Evolutionary conservation across 1,284 basidiomycete genomes (phyloP), one percentile per base, ranked within the genome.

Genomic region (Afroboletus lepidellus): DNA sequence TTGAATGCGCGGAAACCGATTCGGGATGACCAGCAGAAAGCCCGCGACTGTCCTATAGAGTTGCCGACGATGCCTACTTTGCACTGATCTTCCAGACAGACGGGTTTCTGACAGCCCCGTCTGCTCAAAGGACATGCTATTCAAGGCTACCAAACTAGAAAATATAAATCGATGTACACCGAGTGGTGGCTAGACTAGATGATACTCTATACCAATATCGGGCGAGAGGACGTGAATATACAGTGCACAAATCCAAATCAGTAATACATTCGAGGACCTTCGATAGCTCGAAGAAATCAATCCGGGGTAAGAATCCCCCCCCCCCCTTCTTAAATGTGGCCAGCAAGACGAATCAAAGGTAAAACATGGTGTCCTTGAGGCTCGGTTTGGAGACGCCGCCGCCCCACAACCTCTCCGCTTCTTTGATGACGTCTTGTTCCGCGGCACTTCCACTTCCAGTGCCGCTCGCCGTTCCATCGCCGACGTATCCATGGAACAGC

Each of bases 351-450:
- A 8, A 12, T 79, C 64, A 90, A 23, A 90, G 70, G 69, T 91
- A 91, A 62, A 81, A 91, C 88, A 91, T 91, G 1, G 82, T 84
- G 25, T 85, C 76, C 67, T 79, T 83, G 61, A 90, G 63, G 3
- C 63, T 62, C 0, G 57, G 42, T 0, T 74, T 77, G 15, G 66
- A 62, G 16, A 87, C 83, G 2, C 86, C 87, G 4, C 66, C 64
- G 9, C 71, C 68, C 88, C 88, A 91, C 41, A 77, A 54, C 21
- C 51, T 62, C 52, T 65, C 38, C 1, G 85, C 88, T 61, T 86
- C 83, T 15, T 63, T 61, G 58, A 74, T 71, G 12, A 84, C 75
- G 25, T 74, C 71, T 25, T 82, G 76, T n/a, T 82, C 79, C 4
- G 66, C 18, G 3, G 60, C 34, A 9, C 58, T 62, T 8, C 51